Evolutionary conservation across 2,329 filamentous ascomycete species (phyloP).

Genomic region (Trichoderma aggressivum): DNA sequence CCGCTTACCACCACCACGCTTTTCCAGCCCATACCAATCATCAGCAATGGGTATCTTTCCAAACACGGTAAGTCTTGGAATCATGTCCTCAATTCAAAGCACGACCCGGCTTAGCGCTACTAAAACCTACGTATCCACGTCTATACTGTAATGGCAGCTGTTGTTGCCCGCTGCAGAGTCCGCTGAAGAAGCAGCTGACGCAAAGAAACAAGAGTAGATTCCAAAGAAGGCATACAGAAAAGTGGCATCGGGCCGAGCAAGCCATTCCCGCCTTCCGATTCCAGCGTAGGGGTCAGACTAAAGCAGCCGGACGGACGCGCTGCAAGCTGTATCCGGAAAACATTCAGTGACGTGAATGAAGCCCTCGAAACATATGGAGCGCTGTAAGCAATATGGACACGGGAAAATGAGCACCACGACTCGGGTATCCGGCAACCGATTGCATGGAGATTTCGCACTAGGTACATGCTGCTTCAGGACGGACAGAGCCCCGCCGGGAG

Average conservation of each 20-base stretch:
- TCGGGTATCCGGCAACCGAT: constrained; percentile 9
- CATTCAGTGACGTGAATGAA: not conserved
- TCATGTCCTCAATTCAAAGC: not conserved
- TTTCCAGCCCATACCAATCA: not conserved
- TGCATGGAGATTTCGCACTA: not conserved
- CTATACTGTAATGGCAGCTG: not conserved
- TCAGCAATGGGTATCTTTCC: not conserved
- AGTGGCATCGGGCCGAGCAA: constrained; percentile 16
- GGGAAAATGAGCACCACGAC: not conserved
- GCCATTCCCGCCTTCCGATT: constrained; percentile 12
- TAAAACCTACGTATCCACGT: constrained; percentile 5
- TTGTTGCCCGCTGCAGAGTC: not conserved
- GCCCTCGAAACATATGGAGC: not conserved
- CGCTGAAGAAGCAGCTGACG: constrained; percentile 3
- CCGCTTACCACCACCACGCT: not conserved
- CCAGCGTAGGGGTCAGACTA: constrained; percentile 4
- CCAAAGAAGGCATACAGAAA: not conserved
- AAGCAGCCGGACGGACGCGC: not conserved
- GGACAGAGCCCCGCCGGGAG: not conserved
- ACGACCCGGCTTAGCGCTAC: not conserved
- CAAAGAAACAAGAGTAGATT: not conserved
- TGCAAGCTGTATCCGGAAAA: not conserved
- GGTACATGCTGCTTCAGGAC: not conserved
- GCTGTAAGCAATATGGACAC: constrained; percentile 1
- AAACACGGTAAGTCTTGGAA: not conserved